Percentiles rank a stretch among this genome's conserved stretches.
Conservation (phyloP, 2,329 filamentous ascomycete species). For the Pseudofabraea citricarpa region DNA sequence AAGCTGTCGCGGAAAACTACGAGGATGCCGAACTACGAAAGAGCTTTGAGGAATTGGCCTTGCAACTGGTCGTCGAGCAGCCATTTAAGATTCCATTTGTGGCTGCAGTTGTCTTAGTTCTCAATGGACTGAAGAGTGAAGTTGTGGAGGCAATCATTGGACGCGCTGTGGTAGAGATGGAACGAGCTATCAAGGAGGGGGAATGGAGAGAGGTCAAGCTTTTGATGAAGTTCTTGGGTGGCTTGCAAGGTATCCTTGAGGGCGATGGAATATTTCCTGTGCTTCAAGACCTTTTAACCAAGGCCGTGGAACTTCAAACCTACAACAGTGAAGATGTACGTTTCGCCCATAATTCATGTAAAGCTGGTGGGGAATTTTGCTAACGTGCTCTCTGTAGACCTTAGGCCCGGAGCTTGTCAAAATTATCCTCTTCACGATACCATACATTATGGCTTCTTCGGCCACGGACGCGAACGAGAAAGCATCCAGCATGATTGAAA, state of each 20-base stretch:
- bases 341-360: conserved; percentile 14
- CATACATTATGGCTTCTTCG: conserved; percentile 76
- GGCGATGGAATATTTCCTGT: conserved; percentile 82
- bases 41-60: conserved; percentile 66
- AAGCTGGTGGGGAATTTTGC: neutral
- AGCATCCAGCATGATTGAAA: conserved; percentile 77
- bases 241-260: conserved; percentile 73
- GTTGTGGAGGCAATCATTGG: conserved; percentile 67
- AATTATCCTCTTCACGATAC: conserved; percentile 90
- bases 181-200: conserved; percentile 65
- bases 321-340: conserved; percentile 87
- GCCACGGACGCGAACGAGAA: conserved; percentile 67
- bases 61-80: conserved; percentile 82
- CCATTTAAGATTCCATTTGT: conserved; percentile 97
- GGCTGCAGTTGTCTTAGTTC: conserved; percentile 73
- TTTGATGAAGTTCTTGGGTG: conserved; percentile 82
- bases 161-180: conserved; percentile 54
- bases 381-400: conserved; percentile 36
- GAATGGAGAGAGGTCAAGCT: conserved; percentile 92
- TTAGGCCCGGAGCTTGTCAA: conserved; percentile 87
- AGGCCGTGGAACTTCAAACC: conserved; percentile 90
- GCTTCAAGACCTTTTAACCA: conserved; percentile 82
- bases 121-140: conserved; percentile 74
- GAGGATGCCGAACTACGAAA: conserved; percentile 76
- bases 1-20: conserved; percentile 73